Percentiles rank a stretch among this genome's conserved stretches.
Evolutionary conservation across 139 green algal genomes (phyloP).

Genomic region (Pleodorina starrii): DNA sequence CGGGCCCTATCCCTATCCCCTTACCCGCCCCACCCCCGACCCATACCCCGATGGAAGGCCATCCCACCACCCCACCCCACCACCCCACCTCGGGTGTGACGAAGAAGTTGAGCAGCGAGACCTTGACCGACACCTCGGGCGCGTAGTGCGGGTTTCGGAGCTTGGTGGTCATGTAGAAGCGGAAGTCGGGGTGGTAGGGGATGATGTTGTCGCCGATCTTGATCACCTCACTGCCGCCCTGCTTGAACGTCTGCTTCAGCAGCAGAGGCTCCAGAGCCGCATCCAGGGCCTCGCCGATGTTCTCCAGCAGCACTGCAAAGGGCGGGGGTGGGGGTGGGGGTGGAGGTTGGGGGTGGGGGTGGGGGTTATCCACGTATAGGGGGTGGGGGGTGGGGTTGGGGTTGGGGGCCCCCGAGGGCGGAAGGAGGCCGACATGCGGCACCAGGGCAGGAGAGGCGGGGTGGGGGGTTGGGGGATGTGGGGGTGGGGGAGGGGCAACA

Average conservation of each 20-base stretch:
- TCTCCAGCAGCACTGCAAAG: conserved; percentile 78
- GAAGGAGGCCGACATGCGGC: too few relatives aligned
- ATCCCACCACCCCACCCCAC: not conserved
- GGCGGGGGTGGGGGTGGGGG: not conserved
- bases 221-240: conserved; percentile 85
- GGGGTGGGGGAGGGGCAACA: too few relatives aligned
- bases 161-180: conserved; percentile 89
- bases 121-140: conserved; percentile 85
- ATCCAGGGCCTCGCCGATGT: conserved; percentile 82
- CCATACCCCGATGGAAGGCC: not conserved
- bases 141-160: conserved; percentile 83
- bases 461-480: too few relatives aligned
- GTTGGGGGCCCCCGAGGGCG: too few relatives aligned
- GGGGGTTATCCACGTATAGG: not conserved
- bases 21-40: not conserved
- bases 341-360: not conserved
- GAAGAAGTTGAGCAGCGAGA: conserved; percentile 83
- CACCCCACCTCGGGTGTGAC: conserved; percentile 66
- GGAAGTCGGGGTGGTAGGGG: conserved; percentile 89
- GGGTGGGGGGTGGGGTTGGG: too few relatives aligned
- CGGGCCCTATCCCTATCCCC: too few relatives aligned
- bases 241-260: conserved; percentile 87
- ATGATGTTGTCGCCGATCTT: conserved; percentile 91
- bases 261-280: conserved; percentile 85
- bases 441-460: too few relatives aligned